Evolutionary conservation across 306 rosid genomes (phyloP).

Genomic region (Cicer bijugum): DNA sequence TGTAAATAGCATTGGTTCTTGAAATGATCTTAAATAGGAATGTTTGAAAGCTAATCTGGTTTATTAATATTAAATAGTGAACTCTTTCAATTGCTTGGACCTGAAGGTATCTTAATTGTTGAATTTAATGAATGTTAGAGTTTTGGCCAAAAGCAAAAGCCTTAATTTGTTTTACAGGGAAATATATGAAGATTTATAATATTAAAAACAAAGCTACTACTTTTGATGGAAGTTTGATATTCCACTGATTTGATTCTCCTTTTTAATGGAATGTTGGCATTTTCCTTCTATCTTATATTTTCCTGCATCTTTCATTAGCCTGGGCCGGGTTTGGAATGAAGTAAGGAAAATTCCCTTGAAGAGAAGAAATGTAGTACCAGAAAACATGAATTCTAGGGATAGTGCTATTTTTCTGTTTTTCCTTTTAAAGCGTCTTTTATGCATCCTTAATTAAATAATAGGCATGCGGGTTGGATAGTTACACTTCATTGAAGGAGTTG

Average conservation of each 20-base stretch:
- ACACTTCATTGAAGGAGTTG: conserved; percentile 40
- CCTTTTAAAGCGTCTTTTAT: conserved; percentile 38
- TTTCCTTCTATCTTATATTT: conserved; percentile 13
- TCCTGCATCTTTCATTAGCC: conserved; percentile 19
- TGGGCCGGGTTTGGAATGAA: conserved; percentile 10
- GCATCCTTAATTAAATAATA: conserved; percentile 33
- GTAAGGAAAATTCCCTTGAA: not conserved
- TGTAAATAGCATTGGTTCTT: conserved; percentile 34
- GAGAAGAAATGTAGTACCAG: conserved; percentile 30
- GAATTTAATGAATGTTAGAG: conserved; percentile 9
- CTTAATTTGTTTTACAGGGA: conserved; percentile 15
- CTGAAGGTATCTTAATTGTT: conserved; percentile 34
- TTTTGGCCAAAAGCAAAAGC: conserved; percentile 33
- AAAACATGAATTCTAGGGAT: conserved; percentile 8
- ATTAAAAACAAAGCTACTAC: not conserved
- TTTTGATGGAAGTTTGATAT: conserved; percentile 39
- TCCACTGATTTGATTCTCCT: conserved; percentile 24
- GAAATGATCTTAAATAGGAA: conserved; percentile 36
- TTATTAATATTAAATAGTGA: conserved; percentile 9
- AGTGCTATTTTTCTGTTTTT: not conserved
- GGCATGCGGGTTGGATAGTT: conserved; percentile 35
- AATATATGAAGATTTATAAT: conserved; percentile 26
- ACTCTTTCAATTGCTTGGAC: conserved; percentile 30
- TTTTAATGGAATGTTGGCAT: conserved; percentile 38
- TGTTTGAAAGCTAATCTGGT: conserved; percentile 33